Evolutionary conservation across 2,329 filamentous ascomycete species (phyloP).

Genomic region (Didymella arachidicola): DNA sequence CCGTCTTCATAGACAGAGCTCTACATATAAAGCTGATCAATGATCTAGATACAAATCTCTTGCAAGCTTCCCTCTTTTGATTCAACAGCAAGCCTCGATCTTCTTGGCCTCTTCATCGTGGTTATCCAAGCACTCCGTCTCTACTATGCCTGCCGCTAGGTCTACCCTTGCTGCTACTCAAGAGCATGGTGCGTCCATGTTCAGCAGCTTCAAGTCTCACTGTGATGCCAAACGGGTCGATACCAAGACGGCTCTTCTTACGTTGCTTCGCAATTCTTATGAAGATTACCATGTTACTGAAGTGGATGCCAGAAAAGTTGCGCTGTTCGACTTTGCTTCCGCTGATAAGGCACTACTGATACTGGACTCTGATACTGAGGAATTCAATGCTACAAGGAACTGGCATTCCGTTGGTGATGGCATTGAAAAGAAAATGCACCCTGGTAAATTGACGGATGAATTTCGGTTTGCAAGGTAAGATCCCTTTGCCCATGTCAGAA

Average conservation of each 20-base stretch:
- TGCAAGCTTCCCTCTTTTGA: too few species aligned
- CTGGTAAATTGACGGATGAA: constrained; percentile 31
- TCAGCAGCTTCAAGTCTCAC: constrained; percentile 30
- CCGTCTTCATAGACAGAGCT: too few species aligned
- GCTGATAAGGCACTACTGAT: constrained; percentile 28
- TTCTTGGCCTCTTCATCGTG: too few species aligned
- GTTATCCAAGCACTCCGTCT: too few species aligned
- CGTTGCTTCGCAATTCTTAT: constrained; percentile 31
- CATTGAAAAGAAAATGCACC: constrained; percentile 33
- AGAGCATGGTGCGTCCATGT: constrained; percentile 5
- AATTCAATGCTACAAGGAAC: constrained; percentile 26
- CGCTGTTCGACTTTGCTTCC: constrained; percentile 36
- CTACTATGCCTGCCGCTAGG: constrained; percentile 11
- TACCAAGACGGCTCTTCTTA: constrained; percentile 29
- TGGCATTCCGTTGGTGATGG: constrained; percentile 39
- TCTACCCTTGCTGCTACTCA: constrained; percentile 14
- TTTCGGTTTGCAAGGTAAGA: constrained; percentile 35
- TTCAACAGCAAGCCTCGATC: too few species aligned
- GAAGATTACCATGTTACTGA: constrained; percentile 38
- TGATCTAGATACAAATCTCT: too few species aligned
- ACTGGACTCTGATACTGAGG: constrained; percentile 29
- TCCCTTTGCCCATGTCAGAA: background rate
- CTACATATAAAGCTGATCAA: too few species aligned
- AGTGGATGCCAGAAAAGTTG: constrained; percentile 19
- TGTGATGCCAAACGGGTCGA: constrained; percentile 30